Percentiles rank a stretch among this genome's conserved stretches.
Conservation (phyloP, 371 early-diverging fungal species). For the Actinomucor elegans region DNA sequence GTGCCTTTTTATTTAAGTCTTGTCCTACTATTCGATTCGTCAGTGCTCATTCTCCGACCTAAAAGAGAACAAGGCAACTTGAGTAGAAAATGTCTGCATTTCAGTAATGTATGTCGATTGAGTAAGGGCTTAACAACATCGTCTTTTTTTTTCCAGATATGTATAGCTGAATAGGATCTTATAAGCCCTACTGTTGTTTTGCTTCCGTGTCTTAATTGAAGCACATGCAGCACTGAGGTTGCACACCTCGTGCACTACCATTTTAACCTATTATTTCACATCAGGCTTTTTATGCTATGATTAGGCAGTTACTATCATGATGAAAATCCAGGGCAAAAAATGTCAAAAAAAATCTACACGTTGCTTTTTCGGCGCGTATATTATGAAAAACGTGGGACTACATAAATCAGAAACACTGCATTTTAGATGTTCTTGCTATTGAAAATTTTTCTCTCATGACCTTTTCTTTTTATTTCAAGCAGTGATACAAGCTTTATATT, state of each 20-base stretch:
- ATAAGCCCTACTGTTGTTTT: too few species aligned
- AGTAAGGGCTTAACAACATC: too few species aligned
- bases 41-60: constrained; percentile 25
- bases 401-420: too few species aligned
- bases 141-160: background rate
- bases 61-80: background rate
- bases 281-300: background rate
- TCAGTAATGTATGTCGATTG: background rate
- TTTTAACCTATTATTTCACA: background rate
- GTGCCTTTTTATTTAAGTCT: constrained; percentile 15
- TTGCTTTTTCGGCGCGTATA: background rate
- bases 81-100: background rate
- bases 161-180: background rate
- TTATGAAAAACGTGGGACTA: background rate
- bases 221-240: constrained; percentile 3
- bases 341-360: background rate
- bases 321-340: background rate
- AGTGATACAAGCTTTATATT: background rate
- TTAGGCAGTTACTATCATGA: background rate
- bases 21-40: constrained; percentile 21
- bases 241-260: background rate
- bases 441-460: constrained; percentile 3
- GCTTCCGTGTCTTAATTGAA: background rate
- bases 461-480: background rate
- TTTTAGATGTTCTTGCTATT: too few species aligned